phyloP scores from a whole-genome alignment of 2,329 filamentous ascomycete species.

The Aureobasidium namibiae region DNA sequence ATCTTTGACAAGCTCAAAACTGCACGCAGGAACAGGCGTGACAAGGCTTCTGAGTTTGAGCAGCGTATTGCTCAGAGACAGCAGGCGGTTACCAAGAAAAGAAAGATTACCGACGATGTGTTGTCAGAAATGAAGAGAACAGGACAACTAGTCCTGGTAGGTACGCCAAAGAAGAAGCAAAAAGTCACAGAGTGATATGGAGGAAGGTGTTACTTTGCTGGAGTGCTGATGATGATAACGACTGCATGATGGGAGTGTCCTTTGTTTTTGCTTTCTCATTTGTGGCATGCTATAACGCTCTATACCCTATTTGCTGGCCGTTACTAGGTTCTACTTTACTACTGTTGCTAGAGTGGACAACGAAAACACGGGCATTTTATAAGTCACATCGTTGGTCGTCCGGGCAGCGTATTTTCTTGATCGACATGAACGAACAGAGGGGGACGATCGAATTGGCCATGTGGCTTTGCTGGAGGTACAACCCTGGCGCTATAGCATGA shows the following conservation, averaged over 20 bases:
- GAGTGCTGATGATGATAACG: neutral
- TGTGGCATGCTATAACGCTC: neutral
- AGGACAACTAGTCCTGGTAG: constrained; percentile 45
- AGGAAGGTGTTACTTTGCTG: neutral
- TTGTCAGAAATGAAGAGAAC: constrained; percentile 42
- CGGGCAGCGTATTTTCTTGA: too few relatives aligned
- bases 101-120: constrained; percentile 38
- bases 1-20: constrained; percentile 45
- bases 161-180: constrained; percentile 29
- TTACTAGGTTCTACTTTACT: neutral
- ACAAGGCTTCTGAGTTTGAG: constrained; percentile 49
- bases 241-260: neutral
- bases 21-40: constrained; percentile 46
- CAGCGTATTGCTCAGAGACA: constrained; percentile 47
- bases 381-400: neutral
- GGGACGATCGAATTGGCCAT: too few relatives aligned
- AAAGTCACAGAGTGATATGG: neutral
- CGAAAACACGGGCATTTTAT: neutral
- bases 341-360: neutral
- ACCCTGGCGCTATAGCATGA: too few relatives aligned
- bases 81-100: constrained; percentile 41
- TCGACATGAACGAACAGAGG: too few relatives aligned
- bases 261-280: neutral
- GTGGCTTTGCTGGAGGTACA: neutral
- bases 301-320: constrained; percentile 6